phyloP scores from a whole-genome alignment of 2,329 filamentous ascomycete genomes.

The Penicillium digitatum region DNA sequence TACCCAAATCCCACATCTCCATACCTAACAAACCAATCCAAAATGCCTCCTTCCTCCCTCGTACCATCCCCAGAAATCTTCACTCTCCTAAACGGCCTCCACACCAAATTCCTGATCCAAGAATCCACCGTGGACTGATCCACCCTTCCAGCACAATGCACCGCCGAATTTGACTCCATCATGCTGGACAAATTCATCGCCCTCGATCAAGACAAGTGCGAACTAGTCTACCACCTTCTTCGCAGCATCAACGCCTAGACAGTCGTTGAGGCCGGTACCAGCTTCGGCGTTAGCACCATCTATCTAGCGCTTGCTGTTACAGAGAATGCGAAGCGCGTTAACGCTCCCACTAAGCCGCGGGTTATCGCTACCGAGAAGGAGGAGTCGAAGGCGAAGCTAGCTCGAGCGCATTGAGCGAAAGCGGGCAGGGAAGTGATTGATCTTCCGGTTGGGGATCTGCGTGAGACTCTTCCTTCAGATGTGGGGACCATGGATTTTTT shows the following conservation, averaged over 20 bases:
- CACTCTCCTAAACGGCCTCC: slow-evolving; percentile 31
- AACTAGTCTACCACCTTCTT: slow-evolving; percentile 54
- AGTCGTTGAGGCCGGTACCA: slow-evolving; percentile 59
- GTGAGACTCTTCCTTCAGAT: slow-evolving; percentile 52
- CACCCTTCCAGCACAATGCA: slow-evolving; percentile 21
- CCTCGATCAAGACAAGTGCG: slow-evolving; percentile 56
- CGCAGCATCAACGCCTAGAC: slow-evolving; percentile 48
- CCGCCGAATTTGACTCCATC: slow-evolving; percentile 32
- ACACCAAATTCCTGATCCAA: slow-evolving; percentile 32
- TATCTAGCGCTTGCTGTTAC: slow-evolving; percentile 58
- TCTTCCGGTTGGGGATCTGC: slow-evolving; percentile 55
- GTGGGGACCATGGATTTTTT: slow-evolving; percentile 54
- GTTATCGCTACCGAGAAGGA: slow-evolving; percentile 63
- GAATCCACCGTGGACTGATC: slow-evolving; percentile 24
- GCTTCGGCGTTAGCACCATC: slow-evolving; percentile 60
- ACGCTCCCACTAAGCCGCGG: slow-evolving; percentile 19
- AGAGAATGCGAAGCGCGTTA: slow-evolving; percentile 40
- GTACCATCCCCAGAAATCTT: slow-evolving; percentile 14
- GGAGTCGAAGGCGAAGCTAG: slow-evolving; percentile 49
- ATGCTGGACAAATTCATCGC: slow-evolving; percentile 58
- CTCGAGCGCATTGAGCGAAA: slow-evolving; percentile 53
- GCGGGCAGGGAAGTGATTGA: slow-evolving; percentile 54
- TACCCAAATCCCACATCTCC: neutral
- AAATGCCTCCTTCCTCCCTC: slow-evolving; percentile 16
- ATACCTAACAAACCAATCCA: neutral